Conservation (phyloP, 345 rosid species). For the Salix caprea region DNA sequence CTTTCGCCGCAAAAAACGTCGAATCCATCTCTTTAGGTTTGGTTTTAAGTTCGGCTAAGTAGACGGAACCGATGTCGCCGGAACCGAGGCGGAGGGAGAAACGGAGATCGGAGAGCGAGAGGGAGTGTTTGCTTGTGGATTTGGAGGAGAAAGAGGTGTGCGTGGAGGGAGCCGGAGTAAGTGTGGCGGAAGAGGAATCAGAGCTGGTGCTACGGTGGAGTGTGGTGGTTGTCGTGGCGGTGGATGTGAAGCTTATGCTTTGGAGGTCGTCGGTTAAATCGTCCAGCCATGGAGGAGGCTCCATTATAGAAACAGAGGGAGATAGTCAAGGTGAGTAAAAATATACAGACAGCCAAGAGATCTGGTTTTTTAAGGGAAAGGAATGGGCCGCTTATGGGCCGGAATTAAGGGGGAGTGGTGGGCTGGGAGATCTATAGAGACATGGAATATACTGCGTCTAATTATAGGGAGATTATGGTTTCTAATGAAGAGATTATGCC, state of each 20-base stretch:
- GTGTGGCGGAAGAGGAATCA: slow-evolving; percentile 61
- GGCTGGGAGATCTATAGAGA: background rate
- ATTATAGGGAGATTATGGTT: background rate
- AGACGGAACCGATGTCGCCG: slow-evolving; percentile 93
- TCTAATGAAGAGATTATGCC: background rate
- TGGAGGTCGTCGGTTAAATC: slow-evolving; percentile 84
- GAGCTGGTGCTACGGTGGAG: slow-evolving; percentile 75
- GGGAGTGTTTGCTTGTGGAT: slow-evolving; percentile 17
- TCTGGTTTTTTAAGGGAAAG: slow-evolving; percentile 3
- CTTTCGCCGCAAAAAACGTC: slow-evolving; percentile 61
- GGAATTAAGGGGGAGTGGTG: background rate
- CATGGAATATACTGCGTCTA: background rate
- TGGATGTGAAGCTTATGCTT: slow-evolving; percentile 82
- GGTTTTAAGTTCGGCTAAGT: slow-evolving; percentile 63
- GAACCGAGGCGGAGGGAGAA: slow-evolving; percentile 84
- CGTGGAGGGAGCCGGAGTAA: slow-evolving; percentile 50
- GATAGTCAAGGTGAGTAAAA: background rate
- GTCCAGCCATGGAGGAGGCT: slow-evolving; percentile 26
- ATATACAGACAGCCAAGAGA: background rate
- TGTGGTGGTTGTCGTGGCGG: slow-evolving; percentile 50
- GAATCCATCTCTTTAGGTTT: background rate
- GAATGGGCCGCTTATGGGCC: slow-evolving; percentile 11
- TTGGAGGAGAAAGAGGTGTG: slow-evolving; percentile 21
- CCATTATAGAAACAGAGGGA: slow-evolving; percentile 7
- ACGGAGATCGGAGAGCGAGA: slow-evolving; percentile 67